Percentiles rank a stretch among this genome's conserved stretches.
Evolutionary conservation across 345 rosid genomes (phyloP).

Genomic region (Gossypium anomalum): DNA sequence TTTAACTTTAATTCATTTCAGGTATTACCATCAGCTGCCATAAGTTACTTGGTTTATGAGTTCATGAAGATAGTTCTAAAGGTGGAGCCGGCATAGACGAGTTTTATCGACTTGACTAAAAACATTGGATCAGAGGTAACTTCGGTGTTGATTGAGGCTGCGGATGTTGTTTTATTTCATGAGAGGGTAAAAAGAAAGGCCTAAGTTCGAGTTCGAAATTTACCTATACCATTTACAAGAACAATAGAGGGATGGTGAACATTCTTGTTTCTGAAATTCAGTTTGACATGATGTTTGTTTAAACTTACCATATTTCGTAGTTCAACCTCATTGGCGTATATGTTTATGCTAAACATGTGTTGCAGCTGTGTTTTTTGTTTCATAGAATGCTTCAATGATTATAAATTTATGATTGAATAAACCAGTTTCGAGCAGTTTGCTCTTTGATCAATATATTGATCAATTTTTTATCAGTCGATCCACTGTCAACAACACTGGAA

Average conservation of each 20-base stretch:
- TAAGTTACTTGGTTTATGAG: conserved; percentile 80
- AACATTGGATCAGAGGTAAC: neutral
- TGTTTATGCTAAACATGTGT: neutral
- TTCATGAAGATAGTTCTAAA: conserved; percentile 86
- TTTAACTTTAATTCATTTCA: conserved; percentile 17
- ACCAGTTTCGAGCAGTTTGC: too few relatives aligned
- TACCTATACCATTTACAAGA: neutral
- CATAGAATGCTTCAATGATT: too few relatives aligned
- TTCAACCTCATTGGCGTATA: neutral
- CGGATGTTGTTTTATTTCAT: neutral
- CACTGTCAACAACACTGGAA: too few relatives aligned
- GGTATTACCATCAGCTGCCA: conserved; percentile 92
- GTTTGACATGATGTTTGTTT: neutral
- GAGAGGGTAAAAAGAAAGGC: too few relatives aligned
- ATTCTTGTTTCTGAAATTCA: neutral
- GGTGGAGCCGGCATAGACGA: conserved; percentile 50
- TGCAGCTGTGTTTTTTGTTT: neutral
- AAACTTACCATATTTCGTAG: neutral
- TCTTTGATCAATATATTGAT: too few relatives aligned
- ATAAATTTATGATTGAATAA: too few relatives aligned
- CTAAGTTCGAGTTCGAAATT: neutral
- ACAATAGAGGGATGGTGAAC: neutral
- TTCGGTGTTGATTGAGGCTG: neutral
- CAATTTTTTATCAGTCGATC: too few relatives aligned
- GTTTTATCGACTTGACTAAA: neutral